Conservation (phyloP, 148 eudicot species). For the Chenopodium berlandieri region DNA sequence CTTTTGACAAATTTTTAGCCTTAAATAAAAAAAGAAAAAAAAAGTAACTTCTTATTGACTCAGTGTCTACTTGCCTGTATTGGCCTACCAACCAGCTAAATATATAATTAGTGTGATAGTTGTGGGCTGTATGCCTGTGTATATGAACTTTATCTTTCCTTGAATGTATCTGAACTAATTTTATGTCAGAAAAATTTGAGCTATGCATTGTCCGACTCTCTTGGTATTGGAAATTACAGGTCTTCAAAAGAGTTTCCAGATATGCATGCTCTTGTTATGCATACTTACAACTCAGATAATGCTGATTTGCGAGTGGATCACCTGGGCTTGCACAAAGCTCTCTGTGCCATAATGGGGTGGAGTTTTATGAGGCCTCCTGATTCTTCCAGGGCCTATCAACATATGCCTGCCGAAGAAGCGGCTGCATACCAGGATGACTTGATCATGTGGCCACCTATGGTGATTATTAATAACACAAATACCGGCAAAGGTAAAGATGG, state of each 20-base stretch:
- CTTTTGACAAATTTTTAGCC: not conserved
- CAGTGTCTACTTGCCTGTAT: slow-evolving; percentile 7
- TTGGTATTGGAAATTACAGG: slow-evolving; percentile 78
- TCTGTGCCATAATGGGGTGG: slow-evolving; percentile 96
- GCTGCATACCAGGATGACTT: slow-evolving; percentile 79
- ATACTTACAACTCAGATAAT: slow-evolving; percentile 72
- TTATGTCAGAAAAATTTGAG: slow-evolving; percentile 31
- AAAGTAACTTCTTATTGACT: not conserved
- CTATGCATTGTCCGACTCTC: slow-evolving; percentile 37
- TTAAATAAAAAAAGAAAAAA: not conserved
- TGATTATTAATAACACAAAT: slow-evolving; percentile 75
- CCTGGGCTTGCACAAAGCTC: slow-evolving; percentile 93
- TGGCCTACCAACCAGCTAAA: not conserved
- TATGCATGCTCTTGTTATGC: slow-evolving; percentile 86
- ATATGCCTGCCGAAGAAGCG: slow-evolving; percentile 71
- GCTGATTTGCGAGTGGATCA: slow-evolving; percentile 74
- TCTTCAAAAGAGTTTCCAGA: slow-evolving; percentile 82
- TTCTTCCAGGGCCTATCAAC: slow-evolving; percentile 71
- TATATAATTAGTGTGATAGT: not conserved
- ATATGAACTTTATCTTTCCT: not conserved
- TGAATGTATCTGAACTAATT: slow-evolving; percentile 11
- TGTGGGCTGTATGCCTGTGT: slow-evolving; percentile 7
- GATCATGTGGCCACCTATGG: slow-evolving; percentile 90
- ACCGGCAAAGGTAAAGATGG: slow-evolving; percentile 92
- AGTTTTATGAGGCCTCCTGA: slow-evolving; percentile 78